A percentile compares a stretch with the other conserved stretches of the same genome.
These are phyloP conservation scores for Trypanosoma melophagium DNA, from an alignment of 208 protist genomes.

Conservation along the genomic window DNA sequence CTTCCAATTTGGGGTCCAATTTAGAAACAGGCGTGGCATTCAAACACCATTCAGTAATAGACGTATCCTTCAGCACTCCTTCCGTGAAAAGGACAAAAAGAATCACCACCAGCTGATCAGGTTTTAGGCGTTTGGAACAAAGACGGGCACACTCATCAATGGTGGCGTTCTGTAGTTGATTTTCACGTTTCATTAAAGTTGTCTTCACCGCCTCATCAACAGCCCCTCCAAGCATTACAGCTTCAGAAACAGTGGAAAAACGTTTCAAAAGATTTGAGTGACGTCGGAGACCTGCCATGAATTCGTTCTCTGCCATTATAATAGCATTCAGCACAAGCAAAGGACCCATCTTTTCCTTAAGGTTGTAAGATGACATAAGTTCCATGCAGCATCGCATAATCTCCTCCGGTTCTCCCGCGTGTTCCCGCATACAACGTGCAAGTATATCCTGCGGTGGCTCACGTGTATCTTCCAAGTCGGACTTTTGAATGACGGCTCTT, in stretches of 20 bases:
- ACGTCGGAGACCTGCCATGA: slow-evolving; percentile 51
- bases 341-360: slow-evolving; percentile 57
- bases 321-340: slow-evolving; percentile 53
- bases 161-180: slow-evolving; percentile 50
- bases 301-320: slow-evolving; percentile 35
- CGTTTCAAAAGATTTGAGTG: slow-evolving; percentile 62
- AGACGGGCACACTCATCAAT: slow-evolving; percentile 57
- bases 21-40: slow-evolving; percentile 23
- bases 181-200: slow-evolving; percentile 61
- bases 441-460: slow-evolving; percentile 29
- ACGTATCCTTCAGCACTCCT: slow-evolving; percentile 49
- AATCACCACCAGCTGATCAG: slow-evolving; percentile 53
- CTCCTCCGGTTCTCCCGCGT: slow-evolving; percentile 19
- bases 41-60: slow-evolving; percentile 54
- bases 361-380: slow-evolving; percentile 72
- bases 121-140: slow-evolving; percentile 37
- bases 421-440: slow-evolving; percentile 47
- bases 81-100: slow-evolving; percentile 84
- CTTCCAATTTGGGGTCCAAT: slow-evolving; percentile 30
- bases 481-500: slow-evolving; percentile 30
- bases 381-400: slow-evolving; percentile 49
- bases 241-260: slow-evolving; percentile 56
- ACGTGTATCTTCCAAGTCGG: slow-evolving; percentile 30
- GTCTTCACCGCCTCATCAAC: slow-evolving; percentile 62
- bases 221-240: slow-evolving; percentile 26